Evolutionary conservation across 371 early-diverging fungal species (phyloP).

Genomic region (Paraphysoderma sedebokerense): DNA sequence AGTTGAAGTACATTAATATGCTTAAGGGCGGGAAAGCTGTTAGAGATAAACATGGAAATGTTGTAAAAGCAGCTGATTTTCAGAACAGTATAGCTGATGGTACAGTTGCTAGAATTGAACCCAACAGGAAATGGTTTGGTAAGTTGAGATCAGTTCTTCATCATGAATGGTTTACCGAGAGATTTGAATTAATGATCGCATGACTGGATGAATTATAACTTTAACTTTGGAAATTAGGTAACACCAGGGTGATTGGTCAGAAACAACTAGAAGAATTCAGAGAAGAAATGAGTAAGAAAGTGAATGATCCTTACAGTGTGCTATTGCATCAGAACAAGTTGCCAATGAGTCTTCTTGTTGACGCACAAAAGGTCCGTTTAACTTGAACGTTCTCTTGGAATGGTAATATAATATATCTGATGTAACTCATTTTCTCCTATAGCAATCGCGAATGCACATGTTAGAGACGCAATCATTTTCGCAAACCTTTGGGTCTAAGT

Average conservation of each 20-base stretch:
- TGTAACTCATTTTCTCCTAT: no score
- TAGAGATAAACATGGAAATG: slow-evolving; percentile 74
- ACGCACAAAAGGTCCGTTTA: slow-evolving; percentile 52
- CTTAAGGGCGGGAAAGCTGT: slow-evolving; percentile 78
- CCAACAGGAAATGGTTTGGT: slow-evolving; percentile 97
- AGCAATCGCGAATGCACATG: slow-evolving; percentile 60
- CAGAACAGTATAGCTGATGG: slow-evolving; percentile 65
- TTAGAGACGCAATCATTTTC: slow-evolving; percentile 83
- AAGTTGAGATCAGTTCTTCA: slow-evolving; percentile 9
- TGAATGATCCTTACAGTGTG: slow-evolving; percentile 93
- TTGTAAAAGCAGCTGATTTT: slow-evolving; percentile 87
- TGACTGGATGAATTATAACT: slow-evolving; percentile 80
- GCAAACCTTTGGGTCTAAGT: slow-evolving; percentile 80
- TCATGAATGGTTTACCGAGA: no score
- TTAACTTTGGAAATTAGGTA: slow-evolving; percentile 25
- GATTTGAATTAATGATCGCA: slow-evolving; percentile 85
- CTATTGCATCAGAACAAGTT: slow-evolving; percentile 89
- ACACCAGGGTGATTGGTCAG: slow-evolving; percentile 88
- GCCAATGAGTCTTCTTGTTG: slow-evolving; percentile 86
- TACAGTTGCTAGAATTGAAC: slow-evolving; percentile 60
- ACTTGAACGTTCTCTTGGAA: neutral
- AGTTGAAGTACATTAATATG: slow-evolving; percentile 79
- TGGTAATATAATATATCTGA: no score
- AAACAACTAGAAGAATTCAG: slow-evolving; percentile 79
- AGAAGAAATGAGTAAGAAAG: slow-evolving; percentile 70